Percentiles rank a stretch among this genome's conserved stretches.
Evolutionary conservation across 1,284 basidiomycete species (phyloP).

Genomic region (Cerioporus squamosus): DNA sequence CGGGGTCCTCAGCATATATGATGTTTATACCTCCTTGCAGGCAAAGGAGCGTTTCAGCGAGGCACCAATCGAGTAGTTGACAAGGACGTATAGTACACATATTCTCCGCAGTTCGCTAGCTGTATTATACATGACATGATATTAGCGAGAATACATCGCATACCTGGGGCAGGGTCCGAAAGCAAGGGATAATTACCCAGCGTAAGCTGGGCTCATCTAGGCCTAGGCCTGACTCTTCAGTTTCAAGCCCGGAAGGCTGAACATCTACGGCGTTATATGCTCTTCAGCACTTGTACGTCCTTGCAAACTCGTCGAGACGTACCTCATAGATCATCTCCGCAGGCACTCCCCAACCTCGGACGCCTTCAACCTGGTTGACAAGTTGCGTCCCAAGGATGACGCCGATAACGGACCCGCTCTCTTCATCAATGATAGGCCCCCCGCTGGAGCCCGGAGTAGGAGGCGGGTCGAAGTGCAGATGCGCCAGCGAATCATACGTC

Average conservation of each 20-base stretch:
- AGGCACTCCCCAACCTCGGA: constrained; percentile 71
- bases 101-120: no score
- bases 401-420: constrained; percentile 70
- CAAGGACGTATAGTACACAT: no score
- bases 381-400: constrained; percentile 68
- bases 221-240: constrained; percentile 27
- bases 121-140: no score
- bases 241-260: constrained; percentile 44
- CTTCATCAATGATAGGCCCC: constrained; percentile 69
- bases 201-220: neutral
- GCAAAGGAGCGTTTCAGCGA: no score
- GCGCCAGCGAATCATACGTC: constrained; percentile 69
- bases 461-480: constrained; percentile 58
- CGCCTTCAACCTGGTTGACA: constrained; percentile 59
- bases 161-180: no score
- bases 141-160: no score
- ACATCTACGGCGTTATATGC: constrained; percentile 45
- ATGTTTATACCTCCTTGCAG: no score
- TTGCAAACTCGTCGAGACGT: constrained; percentile 11
- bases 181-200: no score
- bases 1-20: no score
- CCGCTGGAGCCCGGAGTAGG: constrained; percentile 75
- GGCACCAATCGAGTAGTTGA: no score
- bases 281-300: neutral
- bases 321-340: constrained; percentile 73